Evolutionary conservation across 2,329 filamentous ascomycete species (phyloP), one percentile per base, ranked within the genome.

Genomic region (Nannizzia gypsea): DNA sequence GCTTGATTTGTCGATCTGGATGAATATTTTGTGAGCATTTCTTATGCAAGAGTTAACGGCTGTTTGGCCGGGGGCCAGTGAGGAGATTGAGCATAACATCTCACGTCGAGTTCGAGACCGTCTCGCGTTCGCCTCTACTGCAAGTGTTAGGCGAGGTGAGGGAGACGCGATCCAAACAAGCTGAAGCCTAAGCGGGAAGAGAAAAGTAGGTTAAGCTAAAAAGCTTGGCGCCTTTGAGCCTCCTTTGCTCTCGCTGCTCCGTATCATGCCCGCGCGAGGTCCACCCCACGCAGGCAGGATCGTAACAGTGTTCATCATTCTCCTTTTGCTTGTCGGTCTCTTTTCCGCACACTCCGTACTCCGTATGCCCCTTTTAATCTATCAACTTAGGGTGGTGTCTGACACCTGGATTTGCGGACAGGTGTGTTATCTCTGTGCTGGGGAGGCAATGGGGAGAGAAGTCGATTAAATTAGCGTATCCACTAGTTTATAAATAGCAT

Each of bases 171-270:
- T 4, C 20, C 22, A 50, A n/a, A 50, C 26, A 54, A 54, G n/a
- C 50, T 31, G 31, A 28, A 31, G 11, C 50, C 28, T 20, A 28
- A 24, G 22, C 44, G 44, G 42, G 24, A 34, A 13, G 24, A 26
- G 34, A n/a, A 6, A 11, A 34, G 26, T 17, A 54, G 28, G 50
- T 54, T 54, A 34, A 17, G 11, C 50, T 54, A 54, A 54, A 31
- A 54, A 54, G 50, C 50, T 54, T 54, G 50, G 50, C 50, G 13
- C 50, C 50, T 54, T 54, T 54, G 50, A 54, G 50, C 50, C 50
- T 54, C 50, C 26, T 54, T 34, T 54, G 17, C 15, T 42, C 38
- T 42, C 13, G 50, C 3, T 20, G n/a, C 50, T 54, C 50, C 50
- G 50, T 54, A n/a, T 17, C 9, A 8, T 36, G 24, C 28, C 50